Evolutionary conservation across 2,329 filamentous ascomycete genomes (phyloP).

Genomic region (Paramyrothecium sp.): DNA sequence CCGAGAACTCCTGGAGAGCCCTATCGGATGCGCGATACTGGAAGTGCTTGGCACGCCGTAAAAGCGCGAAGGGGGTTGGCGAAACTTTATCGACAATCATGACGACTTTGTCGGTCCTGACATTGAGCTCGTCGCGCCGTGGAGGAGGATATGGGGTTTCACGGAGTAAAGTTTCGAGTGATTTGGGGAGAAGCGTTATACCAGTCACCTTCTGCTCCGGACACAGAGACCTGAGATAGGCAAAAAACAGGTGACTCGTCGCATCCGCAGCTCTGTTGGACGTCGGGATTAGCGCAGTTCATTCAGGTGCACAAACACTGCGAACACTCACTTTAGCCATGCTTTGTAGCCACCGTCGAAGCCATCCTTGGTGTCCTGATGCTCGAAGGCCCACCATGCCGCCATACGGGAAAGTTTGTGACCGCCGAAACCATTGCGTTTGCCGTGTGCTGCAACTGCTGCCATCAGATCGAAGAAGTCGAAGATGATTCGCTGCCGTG

Average conservation of each 20-base stretch:
- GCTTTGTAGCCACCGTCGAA: conserved; percentile 93
- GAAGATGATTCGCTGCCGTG: conserved; percentile 85
- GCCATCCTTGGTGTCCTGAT: conserved; percentile 79
- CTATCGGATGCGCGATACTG: conserved; percentile 88
- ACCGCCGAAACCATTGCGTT: conserved; percentile 88
- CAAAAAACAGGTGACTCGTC: conserved; percentile 96
- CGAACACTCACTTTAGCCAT: conserved; percentile 68
- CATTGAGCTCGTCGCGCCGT: conserved; percentile 71
- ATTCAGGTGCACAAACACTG: too few species aligned
- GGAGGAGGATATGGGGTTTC: conserved; percentile 94
- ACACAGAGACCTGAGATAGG: conserved; percentile 85
- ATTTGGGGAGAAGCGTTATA: conserved; percentile 84
- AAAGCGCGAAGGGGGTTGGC: conserved; percentile 85
- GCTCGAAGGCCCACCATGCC: conserved; percentile 98
- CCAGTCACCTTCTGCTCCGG: conserved; percentile 76
- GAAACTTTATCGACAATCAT: conserved; percentile 98
- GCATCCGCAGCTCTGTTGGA: conserved; percentile 79
- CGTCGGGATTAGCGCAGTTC: not conserved
- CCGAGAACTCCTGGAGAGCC: conserved; percentile 81
- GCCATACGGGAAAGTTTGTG: conserved; percentile 93
- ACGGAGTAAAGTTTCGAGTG: conserved; percentile 83
- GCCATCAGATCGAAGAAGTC: conserved; percentile 95
- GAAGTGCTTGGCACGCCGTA: conserved; percentile 90
- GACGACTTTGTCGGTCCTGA: conserved; percentile 81
- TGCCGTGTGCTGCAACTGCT: conserved; percentile 88